These are phyloP conservation scores for Hypoxylon crocopeplum DNA, from an alignment of 495 filamentous ascomycete genomes.

Conservation along the genomic window DNA sequence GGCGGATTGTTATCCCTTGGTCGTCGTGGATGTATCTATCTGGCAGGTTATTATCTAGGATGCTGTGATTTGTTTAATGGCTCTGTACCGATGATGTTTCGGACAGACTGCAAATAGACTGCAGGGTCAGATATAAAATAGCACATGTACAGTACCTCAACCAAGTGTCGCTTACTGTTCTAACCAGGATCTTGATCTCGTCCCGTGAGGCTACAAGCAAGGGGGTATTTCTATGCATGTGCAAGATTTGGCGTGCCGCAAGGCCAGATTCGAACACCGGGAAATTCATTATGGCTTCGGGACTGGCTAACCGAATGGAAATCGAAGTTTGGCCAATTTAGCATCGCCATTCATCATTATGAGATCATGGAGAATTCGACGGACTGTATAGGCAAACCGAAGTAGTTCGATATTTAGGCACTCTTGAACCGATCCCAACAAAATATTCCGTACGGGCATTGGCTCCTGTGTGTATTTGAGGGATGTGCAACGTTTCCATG, in stretches of 20 bases:
- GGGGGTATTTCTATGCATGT: constrained; percentile 24
- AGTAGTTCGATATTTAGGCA: constrained; percentile 5
- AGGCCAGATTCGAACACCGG: constrained; percentile 27
- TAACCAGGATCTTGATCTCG: constrained; percentile 24
- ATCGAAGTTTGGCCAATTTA: constrained; percentile 7
- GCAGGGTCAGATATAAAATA: not conserved
- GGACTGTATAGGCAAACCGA: not conserved
- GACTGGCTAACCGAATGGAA: constrained; percentile 21
- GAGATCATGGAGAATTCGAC: too few relatives aligned
- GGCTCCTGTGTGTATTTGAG: constrained; percentile 15
- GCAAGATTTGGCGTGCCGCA: constrained; percentile 24
- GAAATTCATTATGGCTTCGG: constrained; percentile 23
- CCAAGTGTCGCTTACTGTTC: constrained; percentile 20
- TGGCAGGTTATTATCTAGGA: too few relatives aligned
- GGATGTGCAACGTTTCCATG: constrained; percentile 20
- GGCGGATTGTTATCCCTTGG: not conserved
- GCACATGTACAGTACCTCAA: not conserved
- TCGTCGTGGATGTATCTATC: not conserved
- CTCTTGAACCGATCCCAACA: constrained; percentile 18
- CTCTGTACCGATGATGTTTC: too few relatives aligned
- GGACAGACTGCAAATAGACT: not conserved
- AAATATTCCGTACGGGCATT: constrained; percentile 7
- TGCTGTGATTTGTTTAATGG: too few relatives aligned
- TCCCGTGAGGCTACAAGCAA: constrained; percentile 30
- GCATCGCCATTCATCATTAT: not conserved